Conservation (phyloP, 768 basidiomycete genomes). For the Russula virescens region DNA sequence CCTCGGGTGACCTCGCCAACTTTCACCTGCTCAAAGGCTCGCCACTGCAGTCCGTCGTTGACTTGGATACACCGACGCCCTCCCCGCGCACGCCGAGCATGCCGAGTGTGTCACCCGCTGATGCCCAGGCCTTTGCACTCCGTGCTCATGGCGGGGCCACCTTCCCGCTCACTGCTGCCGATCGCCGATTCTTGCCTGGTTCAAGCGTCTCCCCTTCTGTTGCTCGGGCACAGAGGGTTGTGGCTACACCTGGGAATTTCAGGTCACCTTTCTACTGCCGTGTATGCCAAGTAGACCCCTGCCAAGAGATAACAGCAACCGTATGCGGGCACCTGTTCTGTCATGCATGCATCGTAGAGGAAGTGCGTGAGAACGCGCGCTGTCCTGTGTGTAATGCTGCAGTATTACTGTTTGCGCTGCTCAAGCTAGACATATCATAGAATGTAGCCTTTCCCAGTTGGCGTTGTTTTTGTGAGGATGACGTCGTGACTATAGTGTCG, state of each 20-base stretch:
- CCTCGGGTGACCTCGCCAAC: conserved; percentile 25
- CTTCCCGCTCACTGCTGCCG: neutral
- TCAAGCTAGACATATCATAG: conserved; percentile 17
- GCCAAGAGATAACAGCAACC: conserved; percentile 21
- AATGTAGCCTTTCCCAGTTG: neutral
- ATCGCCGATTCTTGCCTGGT: conserved; percentile 5
- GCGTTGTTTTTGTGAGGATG: neutral
- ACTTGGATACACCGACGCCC: conserved; percentile 21
- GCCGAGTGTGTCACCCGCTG: conserved; percentile 15
- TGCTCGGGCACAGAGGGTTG: conserved; percentile 10
- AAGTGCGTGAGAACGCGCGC: conserved; percentile 22
- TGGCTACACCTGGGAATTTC: neutral
- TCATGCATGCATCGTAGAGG: conserved; percentile 20
- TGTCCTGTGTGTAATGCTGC: conserved; percentile 22
- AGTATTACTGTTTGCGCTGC: conserved; percentile 23
- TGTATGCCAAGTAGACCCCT: conserved; percentile 19
- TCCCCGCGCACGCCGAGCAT: conserved; percentile 22
- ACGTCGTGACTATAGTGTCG: neutral
- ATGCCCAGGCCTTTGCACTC: conserved; percentile 1
- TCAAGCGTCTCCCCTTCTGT: conserved; percentile 11
- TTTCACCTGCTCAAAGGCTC: conserved; percentile 23
- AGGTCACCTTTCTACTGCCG: conserved; percentile 20
- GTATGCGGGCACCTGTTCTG: conserved; percentile 24
- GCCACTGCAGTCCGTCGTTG: conserved; percentile 19
- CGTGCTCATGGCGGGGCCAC: neutral